These are phyloP conservation scores for Melaleuca quinquenervia DNA, from an alignment of 345 rosid genomes.

Conservation along the genomic window DNA sequence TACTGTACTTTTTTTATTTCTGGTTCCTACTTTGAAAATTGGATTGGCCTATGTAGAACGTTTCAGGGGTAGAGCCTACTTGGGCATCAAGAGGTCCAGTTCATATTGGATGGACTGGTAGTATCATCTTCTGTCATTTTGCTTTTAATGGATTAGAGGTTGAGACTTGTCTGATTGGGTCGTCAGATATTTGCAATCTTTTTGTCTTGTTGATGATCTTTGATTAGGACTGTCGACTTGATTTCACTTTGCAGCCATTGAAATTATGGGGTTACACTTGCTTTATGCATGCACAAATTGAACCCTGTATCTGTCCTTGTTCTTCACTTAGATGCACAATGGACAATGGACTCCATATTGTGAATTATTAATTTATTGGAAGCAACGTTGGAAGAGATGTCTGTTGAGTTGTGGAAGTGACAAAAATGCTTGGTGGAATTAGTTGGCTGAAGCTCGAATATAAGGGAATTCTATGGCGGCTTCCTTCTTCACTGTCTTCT, in stretches of 20 bases:
- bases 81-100: neutral
- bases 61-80: neutral
- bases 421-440: neutral
- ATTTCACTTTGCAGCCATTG: no score
- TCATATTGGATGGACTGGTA: neutral
- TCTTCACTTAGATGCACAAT: no score
- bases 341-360: neutral
- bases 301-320: no score
- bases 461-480: neutral
- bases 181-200: no score
- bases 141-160: no score
- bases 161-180: no score
- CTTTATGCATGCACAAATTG: no score
- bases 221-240: no score
- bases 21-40: neutral
- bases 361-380: neutral
- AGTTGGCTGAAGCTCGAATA: neutral
- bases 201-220: no score
- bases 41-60: neutral
- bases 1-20: neutral
- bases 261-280: no score
- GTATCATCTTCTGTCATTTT: neutral
- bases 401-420: neutral
- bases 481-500: neutral
- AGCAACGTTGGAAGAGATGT: neutral